Evolutionary conservation across 192 early-diverging fungal genomes (phyloP), one percentile per base, ranked within the genome.

Genomic region (Podila epigama): DNA sequence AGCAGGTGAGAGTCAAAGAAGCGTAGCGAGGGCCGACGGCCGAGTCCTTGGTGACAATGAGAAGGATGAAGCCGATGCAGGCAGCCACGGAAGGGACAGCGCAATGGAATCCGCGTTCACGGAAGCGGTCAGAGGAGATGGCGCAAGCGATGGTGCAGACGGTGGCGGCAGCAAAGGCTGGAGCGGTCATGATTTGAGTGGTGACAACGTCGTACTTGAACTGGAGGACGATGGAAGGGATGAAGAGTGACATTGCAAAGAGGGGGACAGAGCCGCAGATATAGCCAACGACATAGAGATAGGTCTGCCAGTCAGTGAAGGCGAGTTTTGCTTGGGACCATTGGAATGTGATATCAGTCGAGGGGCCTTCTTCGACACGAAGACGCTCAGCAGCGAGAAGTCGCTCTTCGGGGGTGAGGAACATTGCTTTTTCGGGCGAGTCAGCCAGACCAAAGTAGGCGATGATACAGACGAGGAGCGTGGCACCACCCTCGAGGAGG

Each of bases 161-260:
- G 5, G n/a, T n/a, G 25, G 53, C 68, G 36, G 32, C 55, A 13
- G 61, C 22, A 56, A 42, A 71, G 27, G 70, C 52, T 4, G 63
- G 63, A 11, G 50, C 56, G 4, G 68, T 53, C 41, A 72, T 53
- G 27, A 64, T 53, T n/a, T 75, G 71, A 32, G 71, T 58, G 31
- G 37, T 64, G 18, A 64, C 69, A 20, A 63, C 67, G 27, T 63
- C 33, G 39, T 41, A 61, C 7, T 50, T 50, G 44, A 61, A 61
- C 28, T 50, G 41, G 18, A 48, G 39, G 5, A 93, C 82, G 32
- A 93, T 91, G 18, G 86, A 86, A 2, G 91, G 90, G 31, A 93
- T 68, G 63, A 91, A 91, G 32, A 89, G 86, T 56, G 81, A 70
- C 51, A 88, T 83, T 56, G 85, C 86, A 33, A 83, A 87, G 9